Conservation (phyloP, 2,329 filamentous ascomycete genomes). For the Ophiognomonia clavigignenti-juglandacearum region DNA sequence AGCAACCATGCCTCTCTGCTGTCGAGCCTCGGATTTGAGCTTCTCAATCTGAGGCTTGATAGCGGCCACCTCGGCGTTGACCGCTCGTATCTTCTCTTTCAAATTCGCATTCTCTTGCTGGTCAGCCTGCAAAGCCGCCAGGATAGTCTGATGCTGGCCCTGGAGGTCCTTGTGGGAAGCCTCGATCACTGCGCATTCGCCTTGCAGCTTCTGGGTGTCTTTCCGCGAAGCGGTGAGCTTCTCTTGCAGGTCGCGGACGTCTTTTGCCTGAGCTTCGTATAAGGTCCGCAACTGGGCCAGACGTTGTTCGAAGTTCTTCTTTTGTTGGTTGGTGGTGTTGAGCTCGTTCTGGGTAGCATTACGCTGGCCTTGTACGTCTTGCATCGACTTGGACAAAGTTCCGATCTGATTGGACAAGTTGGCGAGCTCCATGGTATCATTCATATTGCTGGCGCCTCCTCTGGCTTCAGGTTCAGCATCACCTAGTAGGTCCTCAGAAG, state of each 20-base stretch:
- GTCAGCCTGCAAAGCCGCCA: slow-evolving; percentile 72
- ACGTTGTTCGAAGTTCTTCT: slow-evolving; percentile 87
- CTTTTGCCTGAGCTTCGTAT: slow-evolving; percentile 90
- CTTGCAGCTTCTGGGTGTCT: slow-evolving; percentile 79
- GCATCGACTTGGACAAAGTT: slow-evolving; percentile 87
- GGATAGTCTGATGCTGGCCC: slow-evolving; percentile 73
- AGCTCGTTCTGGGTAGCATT: slow-evolving; percentile 75
- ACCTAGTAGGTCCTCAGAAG: slow-evolving; percentile 80
- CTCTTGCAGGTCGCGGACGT: slow-evolving; percentile 79
- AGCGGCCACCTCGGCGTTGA: slow-evolving; percentile 78
- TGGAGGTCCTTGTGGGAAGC: slow-evolving; percentile 76
- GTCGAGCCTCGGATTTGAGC: slow-evolving; percentile 82
- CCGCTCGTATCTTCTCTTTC: slow-evolving; percentile 79
- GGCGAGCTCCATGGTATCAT: slow-evolving; percentile 86
- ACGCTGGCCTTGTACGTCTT: slow-evolving; percentile 83
- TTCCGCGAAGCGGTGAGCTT: slow-evolving; percentile 70
- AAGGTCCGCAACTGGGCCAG: slow-evolving; percentile 79
- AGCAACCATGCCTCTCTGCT: slow-evolving; percentile 92
- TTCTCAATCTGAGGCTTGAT: slow-evolving; percentile 91
- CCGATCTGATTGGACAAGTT: slow-evolving; percentile 96
- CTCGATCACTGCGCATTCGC: slow-evolving; percentile 79
- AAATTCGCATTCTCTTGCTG: slow-evolving; percentile 81
- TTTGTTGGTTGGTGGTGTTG: slow-evolving; percentile 76
- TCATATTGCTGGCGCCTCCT: slow-evolving; percentile 75
- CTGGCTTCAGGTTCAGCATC: slow-evolving; percentile 72